A percentile compares a stretch with the other conserved stretches of the same genome.
Evolutionary conservation across 2,329 filamentous ascomycete genomes (phyloP).

Genomic region (Fusarium nanum): DNA sequence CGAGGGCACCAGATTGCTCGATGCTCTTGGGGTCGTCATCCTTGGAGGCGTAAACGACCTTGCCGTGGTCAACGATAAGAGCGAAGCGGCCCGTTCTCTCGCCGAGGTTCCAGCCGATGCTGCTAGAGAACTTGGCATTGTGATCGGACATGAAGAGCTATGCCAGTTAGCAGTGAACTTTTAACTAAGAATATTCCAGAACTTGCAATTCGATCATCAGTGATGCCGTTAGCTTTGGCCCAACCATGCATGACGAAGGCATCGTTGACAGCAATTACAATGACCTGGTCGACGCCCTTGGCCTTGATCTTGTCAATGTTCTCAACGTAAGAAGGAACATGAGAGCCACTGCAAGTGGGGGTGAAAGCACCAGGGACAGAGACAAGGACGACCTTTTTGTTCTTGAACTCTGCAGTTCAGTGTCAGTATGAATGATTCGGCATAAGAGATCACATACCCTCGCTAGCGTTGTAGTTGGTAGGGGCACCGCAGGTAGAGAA

Average conservation of each 20-base stretch:
- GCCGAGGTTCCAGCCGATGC: conserved; percentile 79
- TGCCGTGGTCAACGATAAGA: conserved; percentile 84
- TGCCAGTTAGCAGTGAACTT: conserved; percentile 11
- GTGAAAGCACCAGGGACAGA: conserved; percentile 81
- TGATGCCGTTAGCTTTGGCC: conserved; percentile 87
- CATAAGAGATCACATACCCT: conserved; percentile 60
- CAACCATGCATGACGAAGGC: conserved; percentile 88
- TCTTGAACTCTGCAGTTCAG: conserved; percentile 60
- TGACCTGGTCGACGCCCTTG: conserved; percentile 86
- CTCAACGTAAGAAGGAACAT: conserved; percentile 83
- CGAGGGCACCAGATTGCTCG: conserved; percentile 64
- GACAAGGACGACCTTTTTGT: conserved; percentile 68
- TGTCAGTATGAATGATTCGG: conserved; percentile 12
- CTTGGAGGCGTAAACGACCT: conserved; percentile 82
- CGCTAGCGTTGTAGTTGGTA: conserved; percentile 81
- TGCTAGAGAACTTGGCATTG: conserved; percentile 77
- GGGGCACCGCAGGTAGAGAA: conserved; percentile 84
- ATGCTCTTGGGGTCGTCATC: conserved; percentile 65
- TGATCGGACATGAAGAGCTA: conserved; percentile 81
- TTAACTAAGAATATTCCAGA: not conserved
- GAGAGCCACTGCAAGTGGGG: conserved; percentile 83
- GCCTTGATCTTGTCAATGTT: conserved; percentile 76
- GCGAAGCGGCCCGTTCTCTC: conserved; percentile 84
- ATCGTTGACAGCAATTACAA: conserved; percentile 87
- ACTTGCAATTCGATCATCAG: conserved; percentile 71